A percentile compares a stretch with the other conserved stretches of the same genome.
phyloP scores from a whole-genome alignment of 2,329 filamentous ascomycete species.

The Penicillium sp. region DNA sequence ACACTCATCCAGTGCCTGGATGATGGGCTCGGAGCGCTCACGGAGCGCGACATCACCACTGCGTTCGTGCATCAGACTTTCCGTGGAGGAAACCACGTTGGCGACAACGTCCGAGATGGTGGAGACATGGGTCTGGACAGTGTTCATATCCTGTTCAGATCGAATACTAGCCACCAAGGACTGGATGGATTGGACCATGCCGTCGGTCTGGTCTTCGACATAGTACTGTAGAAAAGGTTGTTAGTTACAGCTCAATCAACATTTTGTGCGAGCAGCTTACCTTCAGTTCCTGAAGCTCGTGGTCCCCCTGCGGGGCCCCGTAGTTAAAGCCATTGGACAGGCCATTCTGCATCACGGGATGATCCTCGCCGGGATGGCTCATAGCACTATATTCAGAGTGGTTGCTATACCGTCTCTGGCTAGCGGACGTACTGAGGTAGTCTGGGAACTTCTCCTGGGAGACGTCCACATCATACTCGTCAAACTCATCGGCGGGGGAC shows the following conservation, averaged over 20 bases:
- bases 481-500: conserved; percentile 72
- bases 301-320: conserved; percentile 43
- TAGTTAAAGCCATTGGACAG: conserved; percentile 40
- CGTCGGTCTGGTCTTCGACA: conserved; percentile 77
- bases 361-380: conserved; percentile 55
- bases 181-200: conserved; percentile 76
- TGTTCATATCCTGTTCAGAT: conserved; percentile 60
- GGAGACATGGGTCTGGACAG: conserved; percentile 67
- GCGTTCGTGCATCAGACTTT: conserved; percentile 53
- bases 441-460: conserved; percentile 66
- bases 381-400: conserved; percentile 73
- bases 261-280: conserved; percentile 36
- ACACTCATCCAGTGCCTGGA: conserved; percentile 57
- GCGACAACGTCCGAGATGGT: conserved; percentile 69
- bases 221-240: conserved; percentile 57
- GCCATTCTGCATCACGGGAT: conserved; percentile 28
- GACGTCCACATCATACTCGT: conserved; percentile 65
- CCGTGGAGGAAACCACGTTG: conserved; percentile 66
- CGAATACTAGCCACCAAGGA: conserved; percentile 73
- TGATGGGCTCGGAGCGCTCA: conserved; percentile 43
- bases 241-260: conserved; percentile 20
- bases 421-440: conserved; percentile 63
- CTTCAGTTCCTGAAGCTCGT: conserved; percentile 61
- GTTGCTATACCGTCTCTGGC: conserved; percentile 53
- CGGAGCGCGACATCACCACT: conserved; percentile 50